These are phyloP conservation scores for Themeda triandra DNA, from an alignment of 176 grass and related monocot species.

Conservation along the genomic window DNA sequence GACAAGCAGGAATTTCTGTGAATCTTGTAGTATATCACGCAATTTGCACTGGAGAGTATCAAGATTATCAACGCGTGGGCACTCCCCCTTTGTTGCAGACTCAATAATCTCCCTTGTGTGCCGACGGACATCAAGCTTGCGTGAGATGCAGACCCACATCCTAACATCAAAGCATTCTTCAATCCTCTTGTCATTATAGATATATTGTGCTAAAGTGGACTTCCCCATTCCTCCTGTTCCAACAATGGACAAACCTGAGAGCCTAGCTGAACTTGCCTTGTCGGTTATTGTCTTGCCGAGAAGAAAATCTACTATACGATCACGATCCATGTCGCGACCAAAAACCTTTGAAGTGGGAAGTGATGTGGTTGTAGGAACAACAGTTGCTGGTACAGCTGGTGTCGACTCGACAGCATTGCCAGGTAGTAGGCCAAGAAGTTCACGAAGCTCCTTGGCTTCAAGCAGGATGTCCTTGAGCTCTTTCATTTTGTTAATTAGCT, in stretches of 20 bases:
- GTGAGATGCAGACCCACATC: background rate
- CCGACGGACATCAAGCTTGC: too few species aligned
- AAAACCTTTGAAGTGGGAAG: background rate
- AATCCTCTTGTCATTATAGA: background rate
- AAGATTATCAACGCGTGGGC: too few species aligned
- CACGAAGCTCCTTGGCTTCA: background rate
- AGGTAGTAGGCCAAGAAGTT: background rate
- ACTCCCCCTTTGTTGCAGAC: too few species aligned
- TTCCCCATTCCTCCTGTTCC: background rate
- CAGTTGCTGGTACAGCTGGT: fast-evolving
- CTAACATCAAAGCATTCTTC: background rate
- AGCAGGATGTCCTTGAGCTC: background rate
- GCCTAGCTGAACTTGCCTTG: background rate
- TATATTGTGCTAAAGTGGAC: background rate
- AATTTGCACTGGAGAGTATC: background rate
- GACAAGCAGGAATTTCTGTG: too few species aligned
- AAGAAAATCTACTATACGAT: background rate
- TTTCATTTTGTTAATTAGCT: background rate
- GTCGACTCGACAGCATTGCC: too few species aligned
- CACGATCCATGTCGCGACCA: slow-evolving; percentile 1
- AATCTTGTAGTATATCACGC: too few species aligned
- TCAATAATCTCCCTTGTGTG: too few species aligned
- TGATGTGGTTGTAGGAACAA: background rate
- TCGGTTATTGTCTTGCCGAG: fast-evolving
- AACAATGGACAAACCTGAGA: background rate